Conservation (phyloP, 176 grass and related monocot species). For the Paspalum notatum region DNA sequence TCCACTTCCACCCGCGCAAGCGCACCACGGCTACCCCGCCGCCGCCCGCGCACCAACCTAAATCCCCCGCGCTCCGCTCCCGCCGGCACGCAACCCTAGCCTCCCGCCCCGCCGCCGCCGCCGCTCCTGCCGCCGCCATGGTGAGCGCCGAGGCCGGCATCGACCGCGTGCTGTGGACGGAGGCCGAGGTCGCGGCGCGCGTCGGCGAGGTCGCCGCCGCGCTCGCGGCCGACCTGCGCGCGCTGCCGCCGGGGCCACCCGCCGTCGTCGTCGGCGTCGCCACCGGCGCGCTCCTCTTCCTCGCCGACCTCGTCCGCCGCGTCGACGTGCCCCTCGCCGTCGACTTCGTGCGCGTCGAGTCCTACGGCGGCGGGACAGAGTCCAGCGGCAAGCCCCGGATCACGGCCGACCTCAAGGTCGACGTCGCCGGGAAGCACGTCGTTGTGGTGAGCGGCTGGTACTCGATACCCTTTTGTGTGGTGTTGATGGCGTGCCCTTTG, state of each 20-base stretch:
- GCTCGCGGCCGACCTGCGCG: slow-evolving; percentile 64
- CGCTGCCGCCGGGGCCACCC: slow-evolving; percentile 55
- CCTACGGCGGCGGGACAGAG: slow-evolving; percentile 81
- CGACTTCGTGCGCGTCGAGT: slow-evolving; percentile 86
- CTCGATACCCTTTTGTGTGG: background rate
- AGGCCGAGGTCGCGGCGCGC: slow-evolving; percentile 58
- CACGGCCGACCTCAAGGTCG: slow-evolving; percentile 84
- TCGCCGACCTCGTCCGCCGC: slow-evolving; percentile 82
- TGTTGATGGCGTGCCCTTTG: background rate
- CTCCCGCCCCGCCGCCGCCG: background rate
- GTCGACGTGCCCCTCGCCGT: slow-evolving; percentile 56
- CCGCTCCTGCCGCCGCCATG: slow-evolving; percentile 11
- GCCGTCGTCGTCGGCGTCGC: slow-evolving; percentile 69
- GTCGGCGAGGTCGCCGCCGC: slow-evolving; percentile 62
- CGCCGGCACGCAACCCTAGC: slow-evolving; percentile 42
- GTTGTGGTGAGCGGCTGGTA: slow-evolving; percentile 51
- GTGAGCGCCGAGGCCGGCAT: slow-evolving; percentile 58
- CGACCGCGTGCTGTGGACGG: slow-evolving; percentile 78
- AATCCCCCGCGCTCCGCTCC: slow-evolving; percentile 12
- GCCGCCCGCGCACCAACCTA: slow-evolving; percentile 13
- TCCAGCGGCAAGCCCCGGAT: slow-evolving; percentile 66
- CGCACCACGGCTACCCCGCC: background rate
- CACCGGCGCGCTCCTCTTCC: slow-evolving; percentile 85
- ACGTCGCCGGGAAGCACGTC: slow-evolving; percentile 79
- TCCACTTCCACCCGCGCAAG: background rate